phyloP scores from a whole-genome alignment of 2,329 filamentous ascomycete species.

The Rhynchosporium secalis region DNA sequence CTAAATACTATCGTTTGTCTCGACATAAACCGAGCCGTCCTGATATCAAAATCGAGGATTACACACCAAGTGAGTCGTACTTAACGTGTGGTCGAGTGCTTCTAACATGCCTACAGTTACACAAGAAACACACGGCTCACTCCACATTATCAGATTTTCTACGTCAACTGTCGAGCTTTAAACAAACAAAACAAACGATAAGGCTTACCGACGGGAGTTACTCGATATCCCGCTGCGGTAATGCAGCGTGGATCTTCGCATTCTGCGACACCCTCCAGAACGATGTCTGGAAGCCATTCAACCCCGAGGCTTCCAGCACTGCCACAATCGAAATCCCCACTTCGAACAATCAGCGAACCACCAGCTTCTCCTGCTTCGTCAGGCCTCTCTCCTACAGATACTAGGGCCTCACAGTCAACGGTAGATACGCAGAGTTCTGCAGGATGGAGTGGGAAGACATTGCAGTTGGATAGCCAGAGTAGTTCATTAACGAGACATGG shows the following conservation, averaged over 20 bases:
- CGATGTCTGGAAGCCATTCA: slow-evolving; percentile 12
- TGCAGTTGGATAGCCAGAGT: slow-evolving; percentile 10
- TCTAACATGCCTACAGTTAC: not conserved
- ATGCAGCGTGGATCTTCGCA: slow-evolving; percentile 16
- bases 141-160: not conserved
- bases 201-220: slow-evolving; percentile 10
- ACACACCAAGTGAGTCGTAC: not conserved
- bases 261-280: slow-evolving; percentile 19
- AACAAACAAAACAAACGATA: slow-evolving; percentile 13
- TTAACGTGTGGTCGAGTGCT: not conserved
- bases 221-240: slow-evolving; percentile 7
- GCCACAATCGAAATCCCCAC: slow-evolving; percentile 17
- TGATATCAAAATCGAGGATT: not conserved
- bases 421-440: slow-evolving; percentile 6
- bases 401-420: not conserved
- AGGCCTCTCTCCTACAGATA: not conserved
- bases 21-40: not conserved
- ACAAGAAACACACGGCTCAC: not conserved
- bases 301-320: slow-evolving; percentile 10
- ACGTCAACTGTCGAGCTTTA: not conserved
- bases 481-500: not conserved
- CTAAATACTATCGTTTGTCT: slow-evolving; percentile 4
- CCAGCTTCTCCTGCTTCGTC: slow-evolving; percentile 4
- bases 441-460: slow-evolving; percentile 8
- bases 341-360: slow-evolving; percentile 15